Conservation (phyloP, 768 basidiomycete species). For the Cystobasidium ongulense region DNA sequence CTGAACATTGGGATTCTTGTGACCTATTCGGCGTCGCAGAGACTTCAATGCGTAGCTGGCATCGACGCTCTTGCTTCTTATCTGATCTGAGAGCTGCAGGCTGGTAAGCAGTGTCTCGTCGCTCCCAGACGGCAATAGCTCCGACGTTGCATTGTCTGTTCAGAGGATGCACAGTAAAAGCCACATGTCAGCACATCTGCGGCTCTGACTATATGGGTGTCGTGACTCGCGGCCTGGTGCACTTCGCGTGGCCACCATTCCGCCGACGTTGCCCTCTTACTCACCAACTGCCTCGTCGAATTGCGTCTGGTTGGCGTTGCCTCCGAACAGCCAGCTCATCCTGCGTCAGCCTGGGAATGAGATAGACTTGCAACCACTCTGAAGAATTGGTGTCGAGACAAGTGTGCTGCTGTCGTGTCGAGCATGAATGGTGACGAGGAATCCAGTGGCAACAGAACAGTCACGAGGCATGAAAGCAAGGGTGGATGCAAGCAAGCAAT, state of each 20-base stretch:
- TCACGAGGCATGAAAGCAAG: too few relatives aligned
- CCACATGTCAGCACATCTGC: slow-evolving; percentile 17
- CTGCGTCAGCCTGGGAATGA: neutral
- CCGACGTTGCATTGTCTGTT: slow-evolving; percentile 87
- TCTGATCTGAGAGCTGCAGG: slow-evolving; percentile 93
- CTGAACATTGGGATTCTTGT: slow-evolving; percentile 75
- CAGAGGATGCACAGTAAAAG: neutral
- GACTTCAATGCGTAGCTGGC: slow-evolving; percentile 81
- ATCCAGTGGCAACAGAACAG: too few relatives aligned
- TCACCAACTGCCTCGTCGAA: slow-evolving; percentile 73
- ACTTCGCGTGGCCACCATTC: neutral
- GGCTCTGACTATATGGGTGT: slow-evolving; percentile 15
- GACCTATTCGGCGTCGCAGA: slow-evolving; percentile 74
- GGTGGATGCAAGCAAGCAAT: too few relatives aligned
- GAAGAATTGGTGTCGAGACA: neutral
- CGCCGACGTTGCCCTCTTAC: slow-evolving; percentile 41
- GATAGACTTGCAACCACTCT: neutral
- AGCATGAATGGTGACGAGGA: neutral
- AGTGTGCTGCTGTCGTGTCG: neutral
- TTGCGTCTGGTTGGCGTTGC: slow-evolving; percentile 45
- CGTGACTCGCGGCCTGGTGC: slow-evolving; percentile 6
- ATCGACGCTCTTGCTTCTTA: slow-evolving; percentile 76
- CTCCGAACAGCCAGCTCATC: slow-evolving; percentile 30
- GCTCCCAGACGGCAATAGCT: slow-evolving; percentile 67
- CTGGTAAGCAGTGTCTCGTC: slow-evolving; percentile 80